Evolutionary conservation across 2,329 filamentous ascomycete species (phyloP), one percentile per base, ranked within the genome.

Genomic region (Spiromastix sp.): DNA sequence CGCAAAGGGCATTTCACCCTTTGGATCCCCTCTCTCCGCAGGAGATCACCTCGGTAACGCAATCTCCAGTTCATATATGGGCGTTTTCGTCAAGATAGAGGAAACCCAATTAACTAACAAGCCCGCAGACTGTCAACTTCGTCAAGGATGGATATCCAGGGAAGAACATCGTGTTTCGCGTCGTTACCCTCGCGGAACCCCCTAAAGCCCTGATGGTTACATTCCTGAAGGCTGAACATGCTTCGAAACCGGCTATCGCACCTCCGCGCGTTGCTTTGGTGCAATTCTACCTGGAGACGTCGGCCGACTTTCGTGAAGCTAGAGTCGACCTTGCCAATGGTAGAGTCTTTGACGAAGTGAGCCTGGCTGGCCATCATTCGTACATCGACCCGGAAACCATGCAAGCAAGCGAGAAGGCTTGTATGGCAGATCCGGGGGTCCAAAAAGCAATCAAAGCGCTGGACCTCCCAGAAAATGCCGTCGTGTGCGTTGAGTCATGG

Each of bases 401-500:
- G 67, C 50, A 62, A 21, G 51, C 56, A 6, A 64, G 66, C 0
- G 70, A 72, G 30, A 48, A 52, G 4, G 68, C 61, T 0, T 74
- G 70, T 38, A 47, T 68, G 12, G 57, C 52, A 1, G 57, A 72
- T 28, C 21, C 43, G 0, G 36, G 49, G 11, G 60, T 75, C 0
- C 60, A 70, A 43, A 52, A 50, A 0, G 64, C 66, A 33, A 63
- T 71, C 13, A 32, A 48, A 2, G 48, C 46, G 1, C 50, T 72
- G 3, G 44, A 66, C 1, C 48, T 75, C 0, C 70, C 71, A 0
- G 42, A 53, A 4, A 63, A 56, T 1, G 58, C 66, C 0, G 56
- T 52, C 0, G 65, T 71, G 1, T 56, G 66, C 3, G 60, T 71
- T 24, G 71, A 75, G 43, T 61, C 71, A 0, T 75, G 71, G 71